A percentile compares a stretch with the other conserved stretches of the same genome.
phyloP scores from a whole-genome alignment of 75 land plant genomes.

The Picea sitchensis region DNA sequence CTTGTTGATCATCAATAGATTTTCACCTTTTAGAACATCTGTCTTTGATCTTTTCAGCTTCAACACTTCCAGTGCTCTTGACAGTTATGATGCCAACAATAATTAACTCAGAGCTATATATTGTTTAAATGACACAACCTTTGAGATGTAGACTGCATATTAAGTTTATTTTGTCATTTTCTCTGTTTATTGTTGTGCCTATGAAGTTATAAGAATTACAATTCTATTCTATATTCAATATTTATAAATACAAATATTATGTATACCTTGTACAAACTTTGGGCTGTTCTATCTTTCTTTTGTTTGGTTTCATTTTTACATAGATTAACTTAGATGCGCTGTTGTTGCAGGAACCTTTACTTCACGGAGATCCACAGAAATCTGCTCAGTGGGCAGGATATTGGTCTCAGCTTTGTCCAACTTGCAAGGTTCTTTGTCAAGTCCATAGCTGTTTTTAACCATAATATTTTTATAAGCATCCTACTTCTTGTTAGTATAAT shows the following conservation, averaged over 20 bases:
- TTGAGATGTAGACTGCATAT: too few species aligned
- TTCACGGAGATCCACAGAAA: constrained; percentile 45
- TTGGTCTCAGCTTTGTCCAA: constrained; percentile 91
- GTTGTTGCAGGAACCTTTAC: constrained; percentile 50
- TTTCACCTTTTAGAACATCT: too few species aligned
- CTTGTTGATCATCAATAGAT: too few species aligned
- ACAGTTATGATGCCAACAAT: too few species aligned
- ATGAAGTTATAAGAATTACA: neutral
- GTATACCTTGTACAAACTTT: neutral
- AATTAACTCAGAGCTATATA: too few species aligned
- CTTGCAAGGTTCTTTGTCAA: constrained; percentile 69
- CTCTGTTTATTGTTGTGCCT: neutral
- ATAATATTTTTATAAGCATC: neutral
- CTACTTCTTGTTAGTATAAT: constrained; percentile 4
- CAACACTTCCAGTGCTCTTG: too few species aligned
- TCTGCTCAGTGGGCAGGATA: constrained; percentile 59
- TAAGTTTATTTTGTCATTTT: neutral
- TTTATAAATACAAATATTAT: neutral
- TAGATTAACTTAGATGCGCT: constrained; percentile 3
- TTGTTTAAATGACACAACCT: too few species aligned
- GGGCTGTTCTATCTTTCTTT: neutral
- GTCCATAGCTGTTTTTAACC: neutral
- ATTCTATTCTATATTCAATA: neutral
- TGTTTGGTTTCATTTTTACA: neutral
- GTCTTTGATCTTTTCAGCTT: too few species aligned